Base-by-base conservation (phyloP, 768 basidiomycete genomes). In the Hygrophorus pudorinus region DNA sequence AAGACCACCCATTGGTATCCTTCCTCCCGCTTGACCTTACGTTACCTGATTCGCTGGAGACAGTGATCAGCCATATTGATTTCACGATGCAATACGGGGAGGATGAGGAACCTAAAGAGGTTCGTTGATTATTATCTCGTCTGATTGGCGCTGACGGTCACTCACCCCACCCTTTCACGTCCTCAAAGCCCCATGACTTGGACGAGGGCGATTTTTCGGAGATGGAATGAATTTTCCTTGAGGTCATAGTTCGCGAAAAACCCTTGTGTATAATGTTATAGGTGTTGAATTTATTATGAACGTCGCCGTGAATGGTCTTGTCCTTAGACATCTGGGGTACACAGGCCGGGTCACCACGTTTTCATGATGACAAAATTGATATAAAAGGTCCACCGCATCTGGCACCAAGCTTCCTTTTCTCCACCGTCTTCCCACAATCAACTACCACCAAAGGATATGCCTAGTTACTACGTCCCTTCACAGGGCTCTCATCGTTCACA, bases 1-100 rank as follows among this genome's bases (percentile, higher is more conserved):
- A 97, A 60, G 96, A 98, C 61, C 92, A 98, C 60, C 96, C 94
- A 21, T 76, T 99, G 32, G 96, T 99, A 16, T 92, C 91, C 2
- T 99, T 99, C 70, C 65, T 99, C 30, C 93, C 96, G 2, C 74
- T 99, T 32, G 91, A 99, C 64, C 77, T 98, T 28, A 81, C 90
- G 12, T 78, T 79, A 49, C 76, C 91, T 39, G 90, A 96, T 54
- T 93, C 91, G 1, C 71, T 99, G 42, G 87, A 89, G 56, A 81
- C 78, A 2, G 81, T 97, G 8, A 72, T 99, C 47, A 92, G 90
- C 59, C 92, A 99, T 60, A 86, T 99, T 43, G 96, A 99, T 66
- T 94, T 90, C 55, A 85, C 90, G 46, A 92, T 99, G 81, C 96
- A 99, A 59, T 99, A 96, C 56, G 94, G 94, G 28, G 94, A 98